These are phyloP conservation scores for Pseudogymnoascus sp. DNA, from an alignment of 2,329 filamentous ascomycete genomes.

Conservation along the genomic window DNA sequence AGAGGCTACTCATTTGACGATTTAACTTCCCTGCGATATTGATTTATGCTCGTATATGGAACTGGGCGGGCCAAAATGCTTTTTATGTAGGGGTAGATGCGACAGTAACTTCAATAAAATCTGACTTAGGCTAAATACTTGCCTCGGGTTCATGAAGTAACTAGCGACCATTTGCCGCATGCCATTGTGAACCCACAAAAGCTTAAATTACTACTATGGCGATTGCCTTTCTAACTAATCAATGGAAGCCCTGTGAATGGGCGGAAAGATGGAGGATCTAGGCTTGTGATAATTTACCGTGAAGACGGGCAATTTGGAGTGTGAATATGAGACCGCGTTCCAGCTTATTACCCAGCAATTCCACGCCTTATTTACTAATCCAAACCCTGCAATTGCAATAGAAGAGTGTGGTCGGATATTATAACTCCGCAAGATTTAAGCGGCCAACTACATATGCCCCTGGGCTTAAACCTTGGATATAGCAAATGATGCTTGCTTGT, in stretches of 20 bases:
- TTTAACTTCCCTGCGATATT: neutral
- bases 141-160: neutral
- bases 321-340: neutral
- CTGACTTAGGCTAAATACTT: neutral
- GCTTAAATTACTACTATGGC: neutral
- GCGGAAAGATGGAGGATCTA: neutral
- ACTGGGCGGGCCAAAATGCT: neutral
- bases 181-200: neutral
- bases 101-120: neutral
- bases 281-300: neutral
- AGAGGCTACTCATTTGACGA: conserved; percentile 5
- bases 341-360: neutral
- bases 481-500: neutral
- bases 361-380: neutral
- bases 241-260: neutral
- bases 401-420: conserved; percentile 2
- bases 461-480: neutral
- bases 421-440: conserved; percentile 9
- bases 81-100: conserved; percentile 4
- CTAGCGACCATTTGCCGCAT: neutral
- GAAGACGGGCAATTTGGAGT: neutral
- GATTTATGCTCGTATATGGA: neutral
- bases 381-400: neutral
- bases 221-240: neutral
- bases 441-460: neutral